Conservation (phyloP, 345 rosid genomes). For the Conringia planisiliqua region DNA sequence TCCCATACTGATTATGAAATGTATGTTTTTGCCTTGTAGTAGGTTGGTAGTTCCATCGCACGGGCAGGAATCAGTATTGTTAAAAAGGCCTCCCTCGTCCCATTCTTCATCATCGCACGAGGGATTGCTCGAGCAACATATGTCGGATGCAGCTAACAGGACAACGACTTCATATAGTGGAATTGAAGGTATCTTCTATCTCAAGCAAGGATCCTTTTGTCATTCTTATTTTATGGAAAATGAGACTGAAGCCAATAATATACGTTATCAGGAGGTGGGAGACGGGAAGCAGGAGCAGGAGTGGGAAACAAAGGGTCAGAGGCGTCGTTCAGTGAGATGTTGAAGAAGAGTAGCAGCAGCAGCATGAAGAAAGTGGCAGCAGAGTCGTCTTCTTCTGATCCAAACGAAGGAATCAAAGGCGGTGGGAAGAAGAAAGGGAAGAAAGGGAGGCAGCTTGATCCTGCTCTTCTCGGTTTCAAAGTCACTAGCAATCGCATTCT, state of each 20-base stretch:
- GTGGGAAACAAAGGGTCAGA: conserved; percentile 50
- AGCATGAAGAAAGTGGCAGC: conserved; percentile 15
- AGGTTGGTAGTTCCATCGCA: conserved; percentile 37
- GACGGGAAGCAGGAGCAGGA: conserved; percentile 25
- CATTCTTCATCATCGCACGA: conserved; percentile 51
- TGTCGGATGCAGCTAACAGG: conserved; percentile 37
- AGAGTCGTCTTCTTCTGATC: conserved; percentile 20
- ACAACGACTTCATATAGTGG: conserved; percentile 34
- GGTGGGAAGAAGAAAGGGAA: conserved; percentile 79
- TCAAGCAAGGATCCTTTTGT: not conserved
- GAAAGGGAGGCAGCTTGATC: conserved; percentile 87
- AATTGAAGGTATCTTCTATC: conserved; percentile 39
- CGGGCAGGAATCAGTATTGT: conserved; percentile 43
- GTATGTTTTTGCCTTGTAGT: not conserved
- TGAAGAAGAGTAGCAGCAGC: conserved; percentile 21
- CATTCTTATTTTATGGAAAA: not conserved
- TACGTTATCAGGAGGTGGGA: conserved; percentile 27
- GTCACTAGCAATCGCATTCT: conserved; percentile 88
- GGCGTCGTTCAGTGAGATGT: conserved; percentile 77
- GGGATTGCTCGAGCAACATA: conserved; percentile 37
- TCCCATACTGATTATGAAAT: not conserved
- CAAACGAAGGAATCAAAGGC: conserved; percentile 38
- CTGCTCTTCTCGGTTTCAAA: conserved; percentile 85
- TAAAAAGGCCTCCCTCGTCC: conserved; percentile 41
- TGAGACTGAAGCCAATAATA: not conserved